phyloP scores from a whole-genome alignment of 2,329 filamentous ascomycete species.

The Periconia sp. region DNA sequence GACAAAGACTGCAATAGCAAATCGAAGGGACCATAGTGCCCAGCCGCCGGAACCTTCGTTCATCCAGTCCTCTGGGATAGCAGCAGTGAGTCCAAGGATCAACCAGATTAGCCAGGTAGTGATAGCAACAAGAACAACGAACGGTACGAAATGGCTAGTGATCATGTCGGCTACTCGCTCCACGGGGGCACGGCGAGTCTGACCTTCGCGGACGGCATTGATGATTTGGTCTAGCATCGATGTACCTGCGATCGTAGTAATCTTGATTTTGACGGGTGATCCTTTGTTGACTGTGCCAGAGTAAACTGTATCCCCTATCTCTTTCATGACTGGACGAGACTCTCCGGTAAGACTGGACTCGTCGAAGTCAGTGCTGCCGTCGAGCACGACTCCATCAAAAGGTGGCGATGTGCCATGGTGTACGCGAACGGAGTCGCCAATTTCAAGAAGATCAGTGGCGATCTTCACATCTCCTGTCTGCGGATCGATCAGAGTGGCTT shows the following conservation, averaged over 20 bases:
- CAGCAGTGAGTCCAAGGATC: conserved; percentile 64
- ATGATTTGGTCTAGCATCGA: conserved; percentile 85
- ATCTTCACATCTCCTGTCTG: conserved; percentile 53
- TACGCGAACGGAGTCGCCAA: conserved; percentile 67
- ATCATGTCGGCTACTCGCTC: conserved; percentile 75
- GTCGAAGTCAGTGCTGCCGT: conserved; percentile 72
- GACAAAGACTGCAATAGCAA: conserved; percentile 86
- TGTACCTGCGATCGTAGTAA: conserved; percentile 69
- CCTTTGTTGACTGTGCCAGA: conserved; percentile 78
- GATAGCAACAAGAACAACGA: conserved; percentile 72
- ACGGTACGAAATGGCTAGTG: conserved; percentile 78
- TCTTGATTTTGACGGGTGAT: conserved; percentile 64
- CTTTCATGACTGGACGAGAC: conserved; percentile 70
- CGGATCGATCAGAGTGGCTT: conserved; percentile 71
- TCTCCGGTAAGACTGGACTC: conserved; percentile 90
- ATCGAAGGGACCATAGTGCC: conserved; percentile 77
- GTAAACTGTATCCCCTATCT: conserved; percentile 67
- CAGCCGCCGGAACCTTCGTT: conserved; percentile 65
- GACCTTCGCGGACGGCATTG: conserved; percentile 76
- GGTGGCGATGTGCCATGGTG: conserved; percentile 83
- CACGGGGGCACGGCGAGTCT: conserved; percentile 76
- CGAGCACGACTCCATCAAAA: conserved; percentile 72
- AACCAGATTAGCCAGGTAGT: conserved; percentile 77
- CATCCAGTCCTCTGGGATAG: conserved; percentile 63
- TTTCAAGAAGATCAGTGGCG: conserved; percentile 68